A percentile compares a stretch with the other conserved stretches of the same genome.
Conservation (phyloP, 1,139 yeast genomes). For the Pneumocystis oryctolagi region DNA sequence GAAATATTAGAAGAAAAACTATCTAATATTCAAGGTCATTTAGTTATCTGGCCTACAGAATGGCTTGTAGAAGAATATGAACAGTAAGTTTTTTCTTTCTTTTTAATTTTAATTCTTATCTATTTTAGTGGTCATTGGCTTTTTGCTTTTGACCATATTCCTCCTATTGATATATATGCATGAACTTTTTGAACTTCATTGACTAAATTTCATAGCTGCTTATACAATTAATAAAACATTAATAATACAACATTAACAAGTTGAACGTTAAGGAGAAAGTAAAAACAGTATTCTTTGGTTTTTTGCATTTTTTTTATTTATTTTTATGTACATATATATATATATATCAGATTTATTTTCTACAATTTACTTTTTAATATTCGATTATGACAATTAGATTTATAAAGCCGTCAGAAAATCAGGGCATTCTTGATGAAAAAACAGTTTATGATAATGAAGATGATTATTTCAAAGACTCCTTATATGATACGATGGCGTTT, state of each 20-base stretch:
- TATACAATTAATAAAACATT: not conserved
- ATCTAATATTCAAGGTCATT: slow-evolving; percentile 67
- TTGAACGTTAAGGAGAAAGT: not conserved
- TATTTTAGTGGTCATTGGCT: not conserved
- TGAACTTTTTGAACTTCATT: not conserved
- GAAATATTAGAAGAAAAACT: slow-evolving; percentile 64
- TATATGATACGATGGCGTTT: not conserved
- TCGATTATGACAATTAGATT: not conserved
- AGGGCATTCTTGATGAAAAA: not conserved
- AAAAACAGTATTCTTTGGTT: not conserved
- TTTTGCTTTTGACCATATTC: not conserved
- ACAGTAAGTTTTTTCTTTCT: slow-evolving; percentile 13
- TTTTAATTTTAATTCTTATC: not conserved
- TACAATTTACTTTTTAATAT: not conserved
- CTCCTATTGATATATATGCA: not conserved
- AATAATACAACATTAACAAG: not conserved
- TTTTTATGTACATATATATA: not conserved
- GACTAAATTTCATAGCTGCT: not conserved
- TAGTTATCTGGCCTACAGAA: slow-evolving; percentile 78
- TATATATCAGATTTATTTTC: not conserved
- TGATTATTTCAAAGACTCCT: not conserved
- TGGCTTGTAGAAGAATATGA: slow-evolving; percentile 84
- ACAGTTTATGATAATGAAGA: not conserved
- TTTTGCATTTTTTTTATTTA: not conserved
- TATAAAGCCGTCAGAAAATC: not conserved